Base-by-base conservation (phyloP, 352 stramenopile species). In the Plasmopara muralis region DNA sequence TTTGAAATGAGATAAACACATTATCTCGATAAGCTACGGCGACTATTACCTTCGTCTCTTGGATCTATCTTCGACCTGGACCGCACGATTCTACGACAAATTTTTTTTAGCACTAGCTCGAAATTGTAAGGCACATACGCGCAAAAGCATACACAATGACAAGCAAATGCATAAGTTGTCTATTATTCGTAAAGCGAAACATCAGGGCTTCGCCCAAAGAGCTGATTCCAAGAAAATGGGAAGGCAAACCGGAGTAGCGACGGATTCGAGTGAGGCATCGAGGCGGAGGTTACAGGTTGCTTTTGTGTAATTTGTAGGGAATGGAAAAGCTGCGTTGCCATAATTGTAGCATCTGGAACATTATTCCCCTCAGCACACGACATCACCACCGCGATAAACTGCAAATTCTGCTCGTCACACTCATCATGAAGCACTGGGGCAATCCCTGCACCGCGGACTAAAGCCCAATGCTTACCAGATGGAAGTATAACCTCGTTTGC, bases 341-440 rank as follows among this genome's bases (percentile, higher is more conserved):
- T 72, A 4, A 64, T 65, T 15, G 68, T 61, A 6, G 82, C 82
- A 16, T 93, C 79, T 0, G 75, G 75, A 5, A 93, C 77, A 56
- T 93, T 93, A 61, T 93, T 77, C 9, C 82, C 82, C 57, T 93
- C 82, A 0, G 82, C 70, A 44, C 79, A 90, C 13, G 73, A 67
- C 68, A 90, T 75, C 35, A 93, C 46, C 42, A 84, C 73, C 28
- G 74, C 70, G 7, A 86, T 66, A 16, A 85, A 76, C 20, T 68
- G 50, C 18, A 82, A 16, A 10, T 72, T 65, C 9, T 49, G 41
- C 15, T 66, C 51, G 13, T 64, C 50, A 51, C 74, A 80, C 13
- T 71, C 39, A 8, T 49, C 43, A 40, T 80, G 60, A 6, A 93
- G 44, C 28, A 89, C 50, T 12, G 75, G 74, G 25, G 79, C 61